Evolutionary conservation across 2,329 filamentous ascomycete genomes (phyloP).

Genomic region (Cladosporium sp.): DNA sequence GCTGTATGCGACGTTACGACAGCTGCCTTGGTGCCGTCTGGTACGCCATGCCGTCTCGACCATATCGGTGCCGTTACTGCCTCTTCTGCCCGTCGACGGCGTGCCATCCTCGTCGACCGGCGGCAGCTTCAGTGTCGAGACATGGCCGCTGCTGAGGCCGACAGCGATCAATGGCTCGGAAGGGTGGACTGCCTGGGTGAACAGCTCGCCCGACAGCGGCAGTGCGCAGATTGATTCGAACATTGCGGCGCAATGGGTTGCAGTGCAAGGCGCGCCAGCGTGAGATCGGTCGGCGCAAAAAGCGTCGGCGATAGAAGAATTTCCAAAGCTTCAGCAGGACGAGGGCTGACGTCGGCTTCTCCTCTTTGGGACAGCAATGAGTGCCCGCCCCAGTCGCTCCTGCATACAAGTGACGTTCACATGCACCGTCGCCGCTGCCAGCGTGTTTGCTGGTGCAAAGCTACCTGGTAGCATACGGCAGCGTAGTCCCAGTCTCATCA

Average conservation of each 20-base stretch:
- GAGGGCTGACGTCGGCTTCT: neutral
- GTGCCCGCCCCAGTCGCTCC: neutral
- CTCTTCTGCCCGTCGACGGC: conserved; percentile 30
- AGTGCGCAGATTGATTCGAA: conserved; percentile 90
- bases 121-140: conserved; percentile 74
- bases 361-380: neutral
- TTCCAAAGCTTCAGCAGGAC: neutral
- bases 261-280: neutral
- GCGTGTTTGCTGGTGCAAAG: no score
- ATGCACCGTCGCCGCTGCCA: no score
- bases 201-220: conserved; percentile 79
- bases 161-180: conserved; percentile 78
- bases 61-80: conserved; percentile 62
- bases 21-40: conserved; percentile 88
- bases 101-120: conserved; percentile 48
- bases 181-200: conserved; percentile 83
- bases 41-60: conserved; percentile 86
- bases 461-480: no score
- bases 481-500: no score
- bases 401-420: neutral
- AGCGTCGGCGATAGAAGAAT: conserved; percentile 7
- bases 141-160: conserved; percentile 78
- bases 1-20: conserved; percentile 73
- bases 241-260: conserved; percentile 48
- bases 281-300: neutral